These are phyloP conservation scores for Phylloporus arenicola DNA, from an alignment of 768 basidiomycete species.

Conservation along the genomic window DNA sequence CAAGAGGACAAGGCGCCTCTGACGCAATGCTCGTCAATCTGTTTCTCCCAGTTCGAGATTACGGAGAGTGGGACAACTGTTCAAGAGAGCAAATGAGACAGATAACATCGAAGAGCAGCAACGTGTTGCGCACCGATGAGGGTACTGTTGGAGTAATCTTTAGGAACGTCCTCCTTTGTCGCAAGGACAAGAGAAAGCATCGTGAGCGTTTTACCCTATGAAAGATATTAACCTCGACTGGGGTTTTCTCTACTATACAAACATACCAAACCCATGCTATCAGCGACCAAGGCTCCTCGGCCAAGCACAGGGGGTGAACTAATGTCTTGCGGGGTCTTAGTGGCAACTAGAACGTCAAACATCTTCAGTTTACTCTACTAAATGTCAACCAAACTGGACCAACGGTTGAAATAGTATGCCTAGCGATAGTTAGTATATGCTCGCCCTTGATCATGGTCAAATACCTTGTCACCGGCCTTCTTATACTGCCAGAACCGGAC, in stretches of 20 bases:
- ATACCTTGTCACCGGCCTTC: constrained; percentile 51
- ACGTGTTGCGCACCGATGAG: constrained; percentile 57
- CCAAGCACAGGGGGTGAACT: constrained; percentile 55
- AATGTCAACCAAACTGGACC: constrained; percentile 16
- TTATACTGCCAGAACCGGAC: constrained; percentile 87
- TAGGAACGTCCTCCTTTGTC: constrained; percentile 60
- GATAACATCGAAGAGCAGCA: neutral
- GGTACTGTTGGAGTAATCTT: constrained; percentile 59
- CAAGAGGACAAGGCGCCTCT: constrained; percentile 47
- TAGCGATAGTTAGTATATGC: constrained; percentile 15
- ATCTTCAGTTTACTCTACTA: neutral
- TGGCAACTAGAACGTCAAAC: constrained; percentile 52
- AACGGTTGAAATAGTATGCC: constrained; percentile 68
- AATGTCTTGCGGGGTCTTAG: constrained; percentile 67
- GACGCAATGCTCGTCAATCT: constrained; percentile 67
- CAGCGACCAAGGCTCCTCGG: constrained; percentile 81
- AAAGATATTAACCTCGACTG: constrained; percentile 2
- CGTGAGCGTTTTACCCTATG: constrained; percentile 84
- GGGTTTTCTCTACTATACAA: neutral
- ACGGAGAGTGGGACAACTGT: constrained; percentile 79
- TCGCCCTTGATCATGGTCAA: constrained; percentile 6
- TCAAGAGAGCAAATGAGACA: constrained; percentile 2
- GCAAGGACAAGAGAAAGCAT: constrained; percentile 79
- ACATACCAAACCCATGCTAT: constrained; percentile 75
- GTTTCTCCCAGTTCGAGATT: constrained; percentile 85